Conservation (phyloP, 495 filamentous ascomycete genomes). For the Aspergillus funiculosus region DNA sequence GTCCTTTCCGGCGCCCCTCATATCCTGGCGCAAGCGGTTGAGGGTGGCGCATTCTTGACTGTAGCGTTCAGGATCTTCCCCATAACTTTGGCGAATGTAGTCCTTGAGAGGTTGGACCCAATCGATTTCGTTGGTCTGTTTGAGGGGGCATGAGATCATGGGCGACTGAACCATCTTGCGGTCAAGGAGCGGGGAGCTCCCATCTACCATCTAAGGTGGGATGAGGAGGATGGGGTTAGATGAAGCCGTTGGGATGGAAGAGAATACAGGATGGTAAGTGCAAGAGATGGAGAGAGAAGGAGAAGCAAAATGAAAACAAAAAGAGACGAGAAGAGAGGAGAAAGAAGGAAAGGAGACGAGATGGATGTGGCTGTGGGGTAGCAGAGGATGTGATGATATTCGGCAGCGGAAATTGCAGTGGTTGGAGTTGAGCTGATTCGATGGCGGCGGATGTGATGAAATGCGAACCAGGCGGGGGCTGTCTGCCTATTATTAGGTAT, state of each 20-base stretch:
- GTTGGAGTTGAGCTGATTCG: constrained; percentile 14
- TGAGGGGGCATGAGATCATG: constrained; percentile 88
- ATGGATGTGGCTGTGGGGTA: constrained; percentile 5
- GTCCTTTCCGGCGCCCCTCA: constrained; percentile 96
- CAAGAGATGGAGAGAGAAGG: not conserved
- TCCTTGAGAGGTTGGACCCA: constrained; percentile 90
- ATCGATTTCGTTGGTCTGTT: constrained; percentile 99
- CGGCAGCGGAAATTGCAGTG: constrained; percentile 12
- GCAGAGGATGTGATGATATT: constrained; percentile 12
- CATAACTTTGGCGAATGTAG: constrained; percentile 90
- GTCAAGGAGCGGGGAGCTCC: constrained; percentile 40
- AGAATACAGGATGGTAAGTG: not conserved
- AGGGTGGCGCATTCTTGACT: constrained; percentile 89
- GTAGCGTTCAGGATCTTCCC: constrained; percentile 94
- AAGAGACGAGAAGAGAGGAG: constrained; percentile 6
- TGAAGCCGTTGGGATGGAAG: constrained; percentile 3
- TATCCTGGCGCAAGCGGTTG: constrained; percentile 96
- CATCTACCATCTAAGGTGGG: constrained; percentile 22
- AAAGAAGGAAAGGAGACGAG: constrained; percentile 7
- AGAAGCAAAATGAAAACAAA: not conserved
- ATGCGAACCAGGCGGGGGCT: constrained; percentile 4
- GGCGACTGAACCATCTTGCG: constrained; percentile 69
- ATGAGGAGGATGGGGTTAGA: not conserved
- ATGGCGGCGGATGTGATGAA: constrained; percentile 7
- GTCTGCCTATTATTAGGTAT: too few species aligned